Base-by-base conservation (phyloP, 2,329 filamentous ascomycete species). In the Atkinsonella texensis region DNA sequence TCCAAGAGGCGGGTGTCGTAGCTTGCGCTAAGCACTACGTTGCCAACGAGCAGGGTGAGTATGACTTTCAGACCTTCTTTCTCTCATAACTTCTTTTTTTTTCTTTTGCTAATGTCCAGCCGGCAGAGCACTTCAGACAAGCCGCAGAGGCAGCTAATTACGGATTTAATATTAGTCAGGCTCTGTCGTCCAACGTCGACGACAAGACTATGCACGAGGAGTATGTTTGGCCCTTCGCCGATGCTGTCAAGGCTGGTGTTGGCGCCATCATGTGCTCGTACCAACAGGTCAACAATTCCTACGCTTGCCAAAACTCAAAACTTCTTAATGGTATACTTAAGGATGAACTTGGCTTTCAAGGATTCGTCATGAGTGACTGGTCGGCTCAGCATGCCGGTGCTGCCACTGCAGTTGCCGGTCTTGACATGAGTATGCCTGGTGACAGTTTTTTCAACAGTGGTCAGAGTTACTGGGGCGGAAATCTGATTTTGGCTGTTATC, bases 401-500 rank as follows among this genome's bases (percentile, higher is more conserved):
- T 5, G 71, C 80, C 28, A 79, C 76, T 38, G 83, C 86, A 2
- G 72, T 81, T 39, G 85, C 86, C 20, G 88, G 87, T 40, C 72
- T 93, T 23, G 89, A 94, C 65, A 89, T 93, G 86, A 77, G 77
- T n/a, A 93, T 93, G 88, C 86, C 86, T 1, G 87, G 88, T 51
- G 91, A 96, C 63, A 85, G 85, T 1, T 57, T 70, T 18, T 95
- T 96, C 70, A 80, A 85, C 66, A 80, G 77, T 4, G 86, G 86
- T 7, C 67, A 69, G 48, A 84, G 83, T 17, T 94, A 75, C 73
- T 95, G 87, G 85, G 91, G 91, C 10, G 72, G 83, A 31, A 97
- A 97, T 68, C 68, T 97, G 59, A 96, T 91, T 2, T 72, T 95
- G 46, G 87, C 87, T 1, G 83, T 96, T 6, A 68, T 95, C 59